Base-by-base conservation (phyloP, 345 rosid genomes). In the Eucalyptus sp. region DNA sequence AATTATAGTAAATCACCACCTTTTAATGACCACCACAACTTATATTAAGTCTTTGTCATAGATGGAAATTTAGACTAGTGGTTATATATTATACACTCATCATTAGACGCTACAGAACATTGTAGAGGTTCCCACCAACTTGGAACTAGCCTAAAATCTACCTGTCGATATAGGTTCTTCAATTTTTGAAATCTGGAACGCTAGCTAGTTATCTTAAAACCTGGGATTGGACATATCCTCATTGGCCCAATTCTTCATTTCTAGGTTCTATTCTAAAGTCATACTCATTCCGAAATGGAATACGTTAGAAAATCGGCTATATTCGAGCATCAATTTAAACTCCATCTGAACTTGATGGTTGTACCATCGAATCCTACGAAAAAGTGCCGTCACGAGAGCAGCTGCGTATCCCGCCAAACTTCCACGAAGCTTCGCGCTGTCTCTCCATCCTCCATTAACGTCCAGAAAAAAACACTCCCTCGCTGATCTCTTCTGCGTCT, bases 121-220 rank as follows among this genome's bases (percentile, higher is more conserved):
- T 0, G 0, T 0, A 51, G 7, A 33, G 37, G 37, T 33, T 33
- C 37, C 41, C 41, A 37, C 41, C 41, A 37, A 37, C 41, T 37
- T 37, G 41, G 41, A 37, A 37, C 41, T 37, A 37, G 7, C 0
- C 1, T 52, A 0, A 18, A 52, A 52, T 52, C 0, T 18, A 52
- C 4, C 0, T 1, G 0, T 52, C 0, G 0, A 52, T 18, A 1
- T 0, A 52, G 0, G 2, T 52, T 52, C 2, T 52, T 52, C 1
- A 52, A 52, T 52, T 52, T 52, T 8, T 52, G 5, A 52, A 52
- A 52, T 18, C 2, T 0, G 0, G 0, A 52, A 7, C 10, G 0
- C 10, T 0, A 8, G 4, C 10, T 52, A 0, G 25, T 52, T 52
- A 52, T 52, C 25, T 20, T 52, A 20, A 52, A 52, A 7, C 2